Conservation (phyloP, 768 basidiomycete genomes). For the Favolaschia claudopus region DNA sequence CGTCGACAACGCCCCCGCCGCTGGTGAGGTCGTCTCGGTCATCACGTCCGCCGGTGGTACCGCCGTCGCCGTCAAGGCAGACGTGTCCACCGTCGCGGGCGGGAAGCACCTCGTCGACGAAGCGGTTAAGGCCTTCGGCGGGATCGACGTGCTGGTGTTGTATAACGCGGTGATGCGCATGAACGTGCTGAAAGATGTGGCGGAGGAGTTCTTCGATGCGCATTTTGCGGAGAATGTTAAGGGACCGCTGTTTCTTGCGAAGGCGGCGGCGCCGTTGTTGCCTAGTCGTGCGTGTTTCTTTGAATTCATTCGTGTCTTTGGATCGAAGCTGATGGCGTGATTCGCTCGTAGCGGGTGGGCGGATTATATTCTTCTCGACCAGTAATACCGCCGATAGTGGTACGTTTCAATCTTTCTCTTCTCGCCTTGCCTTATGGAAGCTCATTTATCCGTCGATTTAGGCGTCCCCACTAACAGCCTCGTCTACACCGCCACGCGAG, state of each 20-base stretch:
- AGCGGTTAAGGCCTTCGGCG: constrained; percentile 56
- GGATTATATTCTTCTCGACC: constrained; percentile 65
- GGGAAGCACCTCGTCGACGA: constrained; percentile 55
- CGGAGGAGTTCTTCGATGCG: constrained; percentile 59
- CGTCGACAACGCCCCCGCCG: constrained; percentile 51
- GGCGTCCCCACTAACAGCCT: constrained; percentile 56
- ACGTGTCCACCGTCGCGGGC: constrained; percentile 57
- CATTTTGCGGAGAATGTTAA: constrained; percentile 66
- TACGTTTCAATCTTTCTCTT: constrained; percentile 19
- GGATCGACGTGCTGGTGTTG: constrained; percentile 64
- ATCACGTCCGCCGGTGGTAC: constrained; percentile 54
- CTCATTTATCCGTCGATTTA: constrained; percentile 12
- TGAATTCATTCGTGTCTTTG: background rate
- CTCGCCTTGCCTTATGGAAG: background rate
- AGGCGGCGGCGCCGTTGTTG: constrained; percentile 53
- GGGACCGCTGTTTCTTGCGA: constrained; percentile 62
- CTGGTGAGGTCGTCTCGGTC: constrained; percentile 53
- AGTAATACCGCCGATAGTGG: constrained; percentile 53
- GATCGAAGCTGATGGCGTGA: background rate
- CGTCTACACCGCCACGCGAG: constrained; percentile 63
- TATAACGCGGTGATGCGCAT: constrained; percentile 67
- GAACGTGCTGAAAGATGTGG: constrained; percentile 55
- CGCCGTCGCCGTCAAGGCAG: constrained; percentile 60
- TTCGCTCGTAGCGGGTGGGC: constrained; percentile 51
- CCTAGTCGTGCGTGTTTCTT: constrained; percentile 46